Base-by-base conservation (phyloP, 2,329 filamentous ascomycete species). In the Pezizomycotina sp. region DNA sequence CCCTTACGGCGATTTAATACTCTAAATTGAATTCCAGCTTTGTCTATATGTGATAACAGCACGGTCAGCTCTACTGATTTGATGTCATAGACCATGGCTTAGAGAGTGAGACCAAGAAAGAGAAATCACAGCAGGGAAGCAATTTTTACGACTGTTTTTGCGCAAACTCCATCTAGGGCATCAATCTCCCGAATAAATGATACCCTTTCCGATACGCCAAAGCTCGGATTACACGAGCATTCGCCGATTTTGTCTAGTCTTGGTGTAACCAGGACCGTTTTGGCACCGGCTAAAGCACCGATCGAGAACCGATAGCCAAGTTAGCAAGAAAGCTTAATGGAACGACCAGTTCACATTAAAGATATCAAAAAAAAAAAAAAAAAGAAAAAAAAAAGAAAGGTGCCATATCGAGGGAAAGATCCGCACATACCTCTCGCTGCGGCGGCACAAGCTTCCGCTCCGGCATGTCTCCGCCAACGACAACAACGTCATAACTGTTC, bases 151-250 rank as follows among this genome's bases (percentile, higher is more conserved):
- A 46, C 43, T 14, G 93, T 76, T 22, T 81, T 70, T 0, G 82
- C 84, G 0, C 83, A 77, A 13, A 98, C 63, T 0, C 89, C 89
- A 53, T 95, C 89, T 42, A 98, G 65, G 0, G 89, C 89, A 61
- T 98, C 89, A 20, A 98, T 76, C 58, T 98, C 89, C 26, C 86
- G 75, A 32, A 98, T 64, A 63, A 98, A n/a, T 93, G 6, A 81
- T 95, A 10, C 89, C 89, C 56, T 98, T 98, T 27, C 89, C 89
- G 50, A 98, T 95, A n/a, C 89, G 24, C 89, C 89, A 54, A 98
- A 92, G 47, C 82, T 92, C 2, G 86, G 86, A 56, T 95, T 95
- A 61, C 86, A 95, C 22, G 84, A 93, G 61, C 86, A 95, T 19
- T 89, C 81, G 36, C 86, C 86, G 13, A 95, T 73, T 50, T 93